Base-by-base conservation (phyloP, 2,329 filamentous ascomycete genomes). In the Emericellopsis atlantica region DNA sequence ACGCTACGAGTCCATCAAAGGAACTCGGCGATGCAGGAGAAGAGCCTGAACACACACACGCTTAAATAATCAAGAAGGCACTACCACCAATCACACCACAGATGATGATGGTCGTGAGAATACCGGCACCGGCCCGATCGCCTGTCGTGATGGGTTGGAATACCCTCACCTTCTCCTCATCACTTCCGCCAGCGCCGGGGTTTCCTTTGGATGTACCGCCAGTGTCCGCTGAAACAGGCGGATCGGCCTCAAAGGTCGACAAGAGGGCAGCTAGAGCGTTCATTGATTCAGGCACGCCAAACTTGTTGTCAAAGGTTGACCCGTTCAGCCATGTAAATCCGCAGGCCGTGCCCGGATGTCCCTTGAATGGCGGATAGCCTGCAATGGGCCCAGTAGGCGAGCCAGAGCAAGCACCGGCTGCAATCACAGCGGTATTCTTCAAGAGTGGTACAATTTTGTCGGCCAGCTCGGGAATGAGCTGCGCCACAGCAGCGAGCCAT, bases 241-340 rank as follows among this genome's bases (percentile, higher is more conserved):
- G 57, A 12, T 57, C 52, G 2, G 49, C 51, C n/a, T 57, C 54
- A 10, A 83, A 62, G 35, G 70, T 73, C 43, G 77, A 78, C 56
- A 76, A 76, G 47, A 85, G 61, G 11, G 79, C 70, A 22, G 74
- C 70, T 22, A 84, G 62, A 0, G 76, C 79, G 49, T 73, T 79
- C 71, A 85, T 81, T 65, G 84, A 76, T 55, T 81, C 67, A 34
- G 81, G 81, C 8, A 85, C 78, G 41, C 81, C 81, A 11, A 63
- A 64, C 16, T 61, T 54, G 5, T 73, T 74, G 52, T 85, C 81
- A 49, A 74, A 84, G 2, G 49, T 54, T 5, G 57, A 59, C 16
- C 57, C 60, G 7, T 58, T 50, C 18, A 70, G 70, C 81, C 81
- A 86, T 40, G 65, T 64, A 51, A 81, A 75, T n/a, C 81, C 81